These are phyloP conservation scores for Pistacia integerrima DNA, from an alignment of 345 rosid species.

Conservation along the genomic window DNA sequence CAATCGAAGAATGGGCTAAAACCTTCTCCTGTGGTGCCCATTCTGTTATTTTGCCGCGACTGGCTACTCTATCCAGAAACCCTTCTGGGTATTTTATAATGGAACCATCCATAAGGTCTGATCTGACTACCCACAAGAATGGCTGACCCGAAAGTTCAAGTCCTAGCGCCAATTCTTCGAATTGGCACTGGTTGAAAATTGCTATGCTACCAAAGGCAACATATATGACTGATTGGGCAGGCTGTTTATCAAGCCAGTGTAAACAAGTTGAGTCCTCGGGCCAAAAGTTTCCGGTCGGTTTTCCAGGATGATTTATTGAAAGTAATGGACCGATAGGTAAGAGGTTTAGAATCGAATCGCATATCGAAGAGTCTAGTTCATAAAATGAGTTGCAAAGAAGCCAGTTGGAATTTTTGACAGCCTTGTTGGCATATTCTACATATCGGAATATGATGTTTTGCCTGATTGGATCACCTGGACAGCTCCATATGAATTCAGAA, in stretches of 20 bases:
- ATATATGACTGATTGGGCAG: constrained; percentile 26
- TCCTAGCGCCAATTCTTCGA: constrained; percentile 19
- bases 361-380: constrained; percentile 25
- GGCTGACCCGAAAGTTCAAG: constrained; percentile 17
- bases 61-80: constrained; percentile 22
- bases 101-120: background rate
- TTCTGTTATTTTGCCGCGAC: constrained; percentile 13
- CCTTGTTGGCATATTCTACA: background rate
- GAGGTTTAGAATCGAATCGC: constrained; percentile 7
- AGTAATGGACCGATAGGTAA: constrained; percentile 2
- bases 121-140: constrained; percentile 31
- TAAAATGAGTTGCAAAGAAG: constrained; percentile 15
- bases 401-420: background rate
- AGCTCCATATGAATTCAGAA: constrained; percentile 19
- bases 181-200: constrained; percentile 3
- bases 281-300: background rate
- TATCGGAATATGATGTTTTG: background rate
- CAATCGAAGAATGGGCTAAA: constrained; percentile 31
- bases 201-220: constrained; percentile 28
- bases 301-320: background rate
- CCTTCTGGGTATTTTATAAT: constrained; percentile 13
- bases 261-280: constrained; percentile 25
- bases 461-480: background rate
- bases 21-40: constrained; percentile 42
- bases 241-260: constrained; percentile 27